phyloP scores from a whole-genome alignment of 371 early-diverging fungal genomes.

The Mortierella sp. region DNA sequence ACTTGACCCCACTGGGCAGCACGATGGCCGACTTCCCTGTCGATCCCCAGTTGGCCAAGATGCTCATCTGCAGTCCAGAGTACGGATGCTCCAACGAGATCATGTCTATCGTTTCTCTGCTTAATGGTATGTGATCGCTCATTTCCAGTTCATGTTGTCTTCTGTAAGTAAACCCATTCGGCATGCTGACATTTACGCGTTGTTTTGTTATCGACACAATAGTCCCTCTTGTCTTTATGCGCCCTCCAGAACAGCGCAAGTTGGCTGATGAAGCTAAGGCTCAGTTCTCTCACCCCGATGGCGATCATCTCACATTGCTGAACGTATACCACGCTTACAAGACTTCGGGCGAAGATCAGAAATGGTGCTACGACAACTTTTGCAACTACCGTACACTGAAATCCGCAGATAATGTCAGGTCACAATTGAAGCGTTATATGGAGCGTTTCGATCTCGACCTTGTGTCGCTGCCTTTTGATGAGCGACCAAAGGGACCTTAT shows the following conservation, averaged over 20 bases:
- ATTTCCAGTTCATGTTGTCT: background rate
- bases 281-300: constrained; percentile 91
- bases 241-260: constrained; percentile 89
- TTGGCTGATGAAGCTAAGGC: constrained; percentile 94
- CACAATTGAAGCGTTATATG: constrained; percentile 90
- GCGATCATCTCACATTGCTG: constrained; percentile 93
- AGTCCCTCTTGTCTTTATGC: constrained; percentile 91
- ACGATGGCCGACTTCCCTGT: constrained; percentile 95
- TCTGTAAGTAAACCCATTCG: background rate
- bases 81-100: constrained; percentile 93
- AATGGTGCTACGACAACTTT: constrained; percentile 95
- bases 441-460: constrained; percentile 78
- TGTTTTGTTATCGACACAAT: constrained; percentile 1
- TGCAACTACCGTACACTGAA: constrained; percentile 89
- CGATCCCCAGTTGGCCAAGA: constrained; percentile 93
- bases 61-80: constrained; percentile 87
- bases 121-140: constrained; percentile 27
- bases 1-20: constrained; percentile 87
- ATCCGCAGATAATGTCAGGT: constrained; percentile 91
- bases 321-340: constrained; percentile 95
- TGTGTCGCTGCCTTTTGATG: constrained; percentile 79
- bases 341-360: constrained; percentile 70
- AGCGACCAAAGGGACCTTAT: constrained; percentile 66
- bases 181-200: background rate
- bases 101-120: constrained; percentile 82